Conservation (phyloP, 257 asterid species). For the Gynochthodes officinalis region DNA sequence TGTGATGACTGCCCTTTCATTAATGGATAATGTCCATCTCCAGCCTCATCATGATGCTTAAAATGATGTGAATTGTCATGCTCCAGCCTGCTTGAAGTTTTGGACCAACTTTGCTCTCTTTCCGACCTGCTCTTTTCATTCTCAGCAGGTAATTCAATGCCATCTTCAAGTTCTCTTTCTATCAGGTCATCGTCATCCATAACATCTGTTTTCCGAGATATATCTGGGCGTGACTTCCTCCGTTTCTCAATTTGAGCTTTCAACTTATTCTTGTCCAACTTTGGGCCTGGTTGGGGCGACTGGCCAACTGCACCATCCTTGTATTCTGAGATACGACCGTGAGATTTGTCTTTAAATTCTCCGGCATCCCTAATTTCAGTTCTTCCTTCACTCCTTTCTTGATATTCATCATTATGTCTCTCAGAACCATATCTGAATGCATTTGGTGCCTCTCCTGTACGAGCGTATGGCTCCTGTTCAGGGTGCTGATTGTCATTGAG, state of each 20-base stretch:
- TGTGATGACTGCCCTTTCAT: conserved; percentile 41
- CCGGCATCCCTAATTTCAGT: conserved; percentile 38
- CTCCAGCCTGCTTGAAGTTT: conserved; percentile 37
- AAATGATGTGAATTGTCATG: conserved; percentile 29
- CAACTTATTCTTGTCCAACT: conserved; percentile 65
- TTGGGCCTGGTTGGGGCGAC: conserved; percentile 44
- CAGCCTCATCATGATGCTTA: conserved; percentile 25
- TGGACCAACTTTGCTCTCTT: conserved; percentile 44
- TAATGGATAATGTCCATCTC: conserved; percentile 37
- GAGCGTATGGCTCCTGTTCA: conserved; percentile 37
- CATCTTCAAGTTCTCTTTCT: conserved; percentile 78
- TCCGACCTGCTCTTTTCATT: conserved; percentile 46
- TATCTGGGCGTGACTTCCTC: conserved; percentile 71
- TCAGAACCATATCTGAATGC: conserved; percentile 28
- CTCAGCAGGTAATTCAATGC: conserved; percentile 56
- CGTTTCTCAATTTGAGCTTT: conserved; percentile 72
- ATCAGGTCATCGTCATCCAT: conserved; percentile 67
- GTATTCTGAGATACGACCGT: conserved; percentile 29
- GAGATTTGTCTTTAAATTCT: conserved; percentile 49
- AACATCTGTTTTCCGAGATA: conserved; percentile 45
- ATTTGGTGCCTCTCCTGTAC: conserved; percentile 29
- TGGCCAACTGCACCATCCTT: conserved; percentile 44
- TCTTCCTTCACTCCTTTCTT: conserved; percentile 39
- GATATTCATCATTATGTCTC: conserved; percentile 35
- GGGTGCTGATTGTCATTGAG: conserved; percentile 28